These are phyloP conservation scores for Gonapodya prolifera DNA, from an alignment of 192 early-diverging fungal genomes.

Conservation along the genomic window DNA sequence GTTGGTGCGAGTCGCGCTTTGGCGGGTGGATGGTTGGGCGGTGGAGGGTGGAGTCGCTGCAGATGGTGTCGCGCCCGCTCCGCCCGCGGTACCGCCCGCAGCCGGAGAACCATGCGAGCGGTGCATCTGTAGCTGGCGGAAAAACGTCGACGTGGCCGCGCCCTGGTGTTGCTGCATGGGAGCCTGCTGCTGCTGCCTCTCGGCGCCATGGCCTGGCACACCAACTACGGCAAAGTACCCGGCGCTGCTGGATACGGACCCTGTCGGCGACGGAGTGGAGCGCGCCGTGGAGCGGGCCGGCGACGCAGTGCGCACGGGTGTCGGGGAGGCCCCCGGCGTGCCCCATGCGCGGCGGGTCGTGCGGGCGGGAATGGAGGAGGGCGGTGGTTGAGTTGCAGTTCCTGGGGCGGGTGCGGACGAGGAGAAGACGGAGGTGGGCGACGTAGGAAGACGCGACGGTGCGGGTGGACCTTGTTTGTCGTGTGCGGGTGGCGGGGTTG, in stretches of 20 bases:
- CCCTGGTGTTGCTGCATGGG: no score
- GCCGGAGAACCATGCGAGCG: background rate
- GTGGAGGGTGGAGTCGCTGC: background rate
- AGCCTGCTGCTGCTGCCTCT: no score
- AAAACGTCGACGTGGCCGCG: background rate
- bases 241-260: background rate
- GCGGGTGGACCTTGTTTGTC: no score
- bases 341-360: background rate
- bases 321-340: background rate
- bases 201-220: no score
- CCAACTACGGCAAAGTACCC: no score
- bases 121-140: background rate
- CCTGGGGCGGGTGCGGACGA: no score
- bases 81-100: no score
- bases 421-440: background rate
- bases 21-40: background rate
- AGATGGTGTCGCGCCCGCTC: no score
- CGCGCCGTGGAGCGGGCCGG: background rate
- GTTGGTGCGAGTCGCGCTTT: background rate
- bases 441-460: no score
- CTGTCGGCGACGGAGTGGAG: background rate
- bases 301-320: background rate
- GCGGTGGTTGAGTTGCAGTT: background rate
- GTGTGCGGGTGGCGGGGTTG: no score
- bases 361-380: background rate